Conservation (phyloP, 345 rosid genomes). For the Arabidopsis thaliana region DNA sequence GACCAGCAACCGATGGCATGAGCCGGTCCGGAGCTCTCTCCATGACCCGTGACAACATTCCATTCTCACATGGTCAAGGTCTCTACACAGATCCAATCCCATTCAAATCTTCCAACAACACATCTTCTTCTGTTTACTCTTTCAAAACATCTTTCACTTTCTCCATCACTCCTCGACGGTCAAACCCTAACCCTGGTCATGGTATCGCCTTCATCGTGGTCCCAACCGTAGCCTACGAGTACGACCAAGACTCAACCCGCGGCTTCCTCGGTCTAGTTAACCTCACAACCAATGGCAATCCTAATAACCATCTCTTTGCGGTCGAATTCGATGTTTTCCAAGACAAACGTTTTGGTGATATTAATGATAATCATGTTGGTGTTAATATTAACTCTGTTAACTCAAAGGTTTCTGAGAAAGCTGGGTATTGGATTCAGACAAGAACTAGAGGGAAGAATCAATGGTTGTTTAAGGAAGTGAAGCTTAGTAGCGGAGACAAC, state of each 20-base stretch:
- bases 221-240: constrained; percentile 22
- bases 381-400: constrained; percentile 36
- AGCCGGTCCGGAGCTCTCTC: constrained; percentile 25
- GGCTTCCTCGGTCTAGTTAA: constrained; percentile 43
- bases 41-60: constrained; percentile 26
- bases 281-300: constrained; percentile 34
- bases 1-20: constrained; percentile 25
- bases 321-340: constrained; percentile 34
- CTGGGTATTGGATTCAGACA: constrained; percentile 36
- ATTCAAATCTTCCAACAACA: constrained; percentile 10
- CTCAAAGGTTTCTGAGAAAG: constrained; percentile 30
- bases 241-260: constrained; percentile 24
- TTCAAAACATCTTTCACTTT: constrained; percentile 41
- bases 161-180: constrained; percentile 32
- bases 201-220: constrained; percentile 32
- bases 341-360: constrained; percentile 36
- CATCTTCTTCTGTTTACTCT: constrained; percentile 15
- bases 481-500: constrained; percentile 39
- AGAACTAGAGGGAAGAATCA: not conserved
- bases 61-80: constrained; percentile 37
- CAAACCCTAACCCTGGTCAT: constrained; percentile 26
- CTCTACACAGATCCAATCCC: constrained; percentile 28
- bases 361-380: constrained; percentile 47
- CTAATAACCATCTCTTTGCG: constrained; percentile 31
- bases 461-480: constrained; percentile 38